Evolutionary conservation across 257 asterid genomes (phyloP).

Genomic region (Solanum medicagineum): DNA sequence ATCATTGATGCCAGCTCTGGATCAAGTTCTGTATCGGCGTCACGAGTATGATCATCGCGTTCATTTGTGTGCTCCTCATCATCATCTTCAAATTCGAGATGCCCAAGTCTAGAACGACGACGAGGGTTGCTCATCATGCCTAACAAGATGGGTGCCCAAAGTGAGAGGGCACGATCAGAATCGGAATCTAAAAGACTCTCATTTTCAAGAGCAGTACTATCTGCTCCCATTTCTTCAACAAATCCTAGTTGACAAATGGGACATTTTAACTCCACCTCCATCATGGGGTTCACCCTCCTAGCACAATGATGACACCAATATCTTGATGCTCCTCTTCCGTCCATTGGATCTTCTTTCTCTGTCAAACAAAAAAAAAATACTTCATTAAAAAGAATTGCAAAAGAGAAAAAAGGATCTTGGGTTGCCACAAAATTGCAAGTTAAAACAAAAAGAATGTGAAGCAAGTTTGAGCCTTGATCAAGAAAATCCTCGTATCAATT

Average conservation of each 20-base stretch:
- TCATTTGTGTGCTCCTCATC: slow-evolving; percentile 1
- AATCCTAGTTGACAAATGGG: slow-evolving; percentile 73
- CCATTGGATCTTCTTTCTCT: slow-evolving; percentile 25
- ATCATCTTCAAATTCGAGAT: slow-evolving; percentile 31
- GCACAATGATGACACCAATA: slow-evolving; percentile 81
- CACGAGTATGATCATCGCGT: neutral
- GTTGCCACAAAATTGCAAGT: neutral
- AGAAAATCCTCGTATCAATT: neutral
- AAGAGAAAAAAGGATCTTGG: neutral
- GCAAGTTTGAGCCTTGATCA: neutral
- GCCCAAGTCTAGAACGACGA: slow-evolving; percentile 28
- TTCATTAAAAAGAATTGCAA: neutral
- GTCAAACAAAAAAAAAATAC: neutral
- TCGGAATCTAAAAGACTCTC: slow-evolving; percentile 31
- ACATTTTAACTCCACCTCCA: slow-evolving; percentile 58
- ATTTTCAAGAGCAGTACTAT: slow-evolving; percentile 5
- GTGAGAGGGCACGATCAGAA: slow-evolving; percentile 63
- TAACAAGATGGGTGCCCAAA: slow-evolving; percentile 77
- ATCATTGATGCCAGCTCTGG: slow-evolving; percentile 41
- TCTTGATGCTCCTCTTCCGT: slow-evolving; percentile 24
- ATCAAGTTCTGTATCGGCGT: slow-evolving; percentile 27
- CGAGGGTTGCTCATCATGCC: slow-evolving; percentile 60
- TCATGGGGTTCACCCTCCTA: slow-evolving; percentile 48
- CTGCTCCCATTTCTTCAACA: slow-evolving; percentile 52
- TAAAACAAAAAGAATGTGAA: neutral